Evolutionary conservation across 352 stramenopile genomes (phyloP), one percentile per base, ranked within the genome.

Genomic region (Pythium phragmitis): DNA sequence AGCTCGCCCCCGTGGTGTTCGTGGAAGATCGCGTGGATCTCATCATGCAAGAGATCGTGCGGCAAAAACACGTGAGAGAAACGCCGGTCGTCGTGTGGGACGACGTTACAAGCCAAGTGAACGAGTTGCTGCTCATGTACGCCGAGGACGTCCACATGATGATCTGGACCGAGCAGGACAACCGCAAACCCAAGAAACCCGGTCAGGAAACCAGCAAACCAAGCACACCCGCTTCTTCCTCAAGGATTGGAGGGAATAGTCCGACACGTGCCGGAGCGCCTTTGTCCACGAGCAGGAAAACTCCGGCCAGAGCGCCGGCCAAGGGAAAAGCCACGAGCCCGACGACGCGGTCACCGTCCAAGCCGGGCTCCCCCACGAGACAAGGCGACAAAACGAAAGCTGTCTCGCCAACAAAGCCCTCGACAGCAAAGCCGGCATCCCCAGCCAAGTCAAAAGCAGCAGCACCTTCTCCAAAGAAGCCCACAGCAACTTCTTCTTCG

Each of bases 101-200:
- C 48, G 74, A 87, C 11, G 30, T n/a, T 2, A 82, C 76, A 11
- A 67, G 58, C 9, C 70, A 72, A 33, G 76, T 70, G 11, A 88
- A 89, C 57, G 82, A 91, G 54, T 54, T 70, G 52, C 59, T 91
- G 28, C 57, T 71, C 7, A 91, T 91, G 82, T 89, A 73, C 54
- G 71, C 71, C 0, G 82, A 91, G 57, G 82, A 91, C 56, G 45
- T 90, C 1, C 72, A 77, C 42, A 86, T 72, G 61, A 74, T 83
- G 41, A 47, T 89, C 8, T 71, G 73, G 43, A 50, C 77, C 17
- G 76, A 89, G 55, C 77, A 88, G 45, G 77, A 91, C 53, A 87
- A 65, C n/a, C 76, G 78, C 37, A 83, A 84, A 45, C 71, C 79
- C 0, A 82, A 85, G 62, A 84, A 80, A 63, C 45, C 65, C 6